Evolutionary conservation across 169 alveolate genomes (phyloP).

Genomic region (Haemoproteus tartakovskyi): DNA sequence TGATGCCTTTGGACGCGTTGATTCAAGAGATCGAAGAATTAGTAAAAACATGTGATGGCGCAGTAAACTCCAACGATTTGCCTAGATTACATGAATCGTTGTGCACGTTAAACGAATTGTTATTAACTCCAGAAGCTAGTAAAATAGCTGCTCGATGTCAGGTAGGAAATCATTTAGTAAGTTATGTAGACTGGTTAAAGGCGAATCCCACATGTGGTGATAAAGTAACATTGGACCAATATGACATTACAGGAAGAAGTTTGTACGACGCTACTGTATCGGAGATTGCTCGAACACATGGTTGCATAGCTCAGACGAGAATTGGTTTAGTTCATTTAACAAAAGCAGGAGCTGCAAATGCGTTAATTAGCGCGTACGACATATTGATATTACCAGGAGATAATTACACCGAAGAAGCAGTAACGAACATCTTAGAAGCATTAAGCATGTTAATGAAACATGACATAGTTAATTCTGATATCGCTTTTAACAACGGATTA

Average conservation of each 20-base stretch:
- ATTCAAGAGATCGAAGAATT: constrained; percentile 82
- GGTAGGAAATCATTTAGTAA: constrained; percentile 40
- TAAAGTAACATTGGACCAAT: constrained; percentile 43
- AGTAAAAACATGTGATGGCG: constrained; percentile 76
- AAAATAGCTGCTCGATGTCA: constrained; percentile 74
- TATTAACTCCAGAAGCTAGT: constrained; percentile 73
- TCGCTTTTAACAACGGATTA: constrained; percentile 80
- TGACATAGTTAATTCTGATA: constrained; percentile 83
- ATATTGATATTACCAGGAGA: constrained; percentile 53
- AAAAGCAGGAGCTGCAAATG: constrained; percentile 13
- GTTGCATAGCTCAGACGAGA: constrained; percentile 70
- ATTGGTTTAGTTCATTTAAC: constrained; percentile 74
- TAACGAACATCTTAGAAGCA: constrained; percentile 69
- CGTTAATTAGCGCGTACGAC: constrained; percentile 8
- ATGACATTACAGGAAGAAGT: constrained; percentile 67
- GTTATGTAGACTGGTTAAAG: constrained; percentile 64
- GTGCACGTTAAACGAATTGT: constrained; percentile 72
- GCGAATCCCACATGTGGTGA: constrained; percentile 33
- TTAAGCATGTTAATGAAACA: constrained; percentile 80
- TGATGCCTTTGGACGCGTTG: constrained; percentile 88
- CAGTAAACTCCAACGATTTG: constrained; percentile 69
- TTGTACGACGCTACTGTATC: constrained; percentile 69
- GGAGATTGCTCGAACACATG: constrained; percentile 70
- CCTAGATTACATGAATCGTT: constrained; percentile 68
- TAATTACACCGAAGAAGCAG: constrained; percentile 72